Conservation (phyloP, 257 asterid genomes). For the Hygrophila difformis region DNA sequence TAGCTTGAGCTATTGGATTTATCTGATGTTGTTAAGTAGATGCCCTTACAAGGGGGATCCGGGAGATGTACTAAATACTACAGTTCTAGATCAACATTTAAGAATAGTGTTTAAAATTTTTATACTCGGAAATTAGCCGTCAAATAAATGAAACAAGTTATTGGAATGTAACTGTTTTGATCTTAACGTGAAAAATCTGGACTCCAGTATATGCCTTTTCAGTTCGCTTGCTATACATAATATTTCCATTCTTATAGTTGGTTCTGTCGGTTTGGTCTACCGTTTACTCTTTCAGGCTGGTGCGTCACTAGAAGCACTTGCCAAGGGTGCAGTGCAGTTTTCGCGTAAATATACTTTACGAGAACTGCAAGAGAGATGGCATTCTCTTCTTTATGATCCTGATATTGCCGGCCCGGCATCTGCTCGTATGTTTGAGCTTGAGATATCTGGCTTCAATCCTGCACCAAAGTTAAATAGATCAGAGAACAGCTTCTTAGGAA, state of each 20-base stretch:
- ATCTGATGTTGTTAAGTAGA: neutral
- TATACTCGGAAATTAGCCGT: neutral
- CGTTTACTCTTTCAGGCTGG: slow-evolving; percentile 44
- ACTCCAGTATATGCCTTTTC: no score
- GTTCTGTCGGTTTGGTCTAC: slow-evolving; percentile 4
- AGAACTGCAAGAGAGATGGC: slow-evolving; percentile 76
- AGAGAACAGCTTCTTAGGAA: slow-evolving; percentile 36
- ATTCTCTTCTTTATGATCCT: slow-evolving; percentile 80
- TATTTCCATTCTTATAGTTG: neutral
- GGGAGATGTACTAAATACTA: neutral
- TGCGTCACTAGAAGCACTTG: slow-evolving; percentile 90
- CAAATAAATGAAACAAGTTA: slow-evolving; percentile 1
- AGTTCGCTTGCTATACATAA: no score
- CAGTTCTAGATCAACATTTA: neutral
- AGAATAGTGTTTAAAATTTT: no score
- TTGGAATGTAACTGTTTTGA: neutral
- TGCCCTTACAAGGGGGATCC: neutral
- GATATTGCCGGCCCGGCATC: slow-evolving; percentile 65
- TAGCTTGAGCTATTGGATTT: neutral
- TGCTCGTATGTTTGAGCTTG: slow-evolving; percentile 65
- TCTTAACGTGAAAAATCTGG: slow-evolving; percentile 2
- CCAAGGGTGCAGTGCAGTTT: slow-evolving; percentile 85
- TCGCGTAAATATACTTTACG: slow-evolving; percentile 64
- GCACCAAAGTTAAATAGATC: slow-evolving; percentile 39
- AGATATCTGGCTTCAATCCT: slow-evolving; percentile 59